Percentiles rank a stretch among this genome's conserved stretches.
These are phyloP conservation scores for Tetrapisispora iriomotensis DNA, from an alignment of 805 yeast species.

Conservation along the genomic window DNA sequence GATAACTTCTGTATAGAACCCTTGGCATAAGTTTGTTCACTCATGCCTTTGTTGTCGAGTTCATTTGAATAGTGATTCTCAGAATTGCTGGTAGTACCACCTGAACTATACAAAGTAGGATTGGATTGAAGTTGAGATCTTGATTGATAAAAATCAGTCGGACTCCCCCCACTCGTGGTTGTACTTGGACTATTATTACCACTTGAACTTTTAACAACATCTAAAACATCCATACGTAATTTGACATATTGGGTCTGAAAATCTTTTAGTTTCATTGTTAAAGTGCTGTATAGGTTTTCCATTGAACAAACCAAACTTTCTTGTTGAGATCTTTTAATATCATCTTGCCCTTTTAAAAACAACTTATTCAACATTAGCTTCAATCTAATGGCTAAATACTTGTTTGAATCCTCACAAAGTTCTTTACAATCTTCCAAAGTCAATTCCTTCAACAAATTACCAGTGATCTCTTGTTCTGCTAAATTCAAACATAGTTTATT, in stretches of 20 bases:
- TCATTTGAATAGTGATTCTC: background rate
- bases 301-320: constrained; percentile 26
- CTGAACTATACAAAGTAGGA: background rate
- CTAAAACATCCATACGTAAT: constrained; percentile 24
- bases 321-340: constrained; percentile 17
- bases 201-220: constrained; percentile 16
- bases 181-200: background rate
- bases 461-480: constrained; percentile 29
- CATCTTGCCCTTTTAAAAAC: constrained; percentile 19
- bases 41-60: background rate
- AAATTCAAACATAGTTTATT: constrained; percentile 11
- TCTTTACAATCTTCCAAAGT: constrained; percentile 65
- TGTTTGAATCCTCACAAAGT: constrained; percentile 43
- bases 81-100: background rate
- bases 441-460: constrained; percentile 60
- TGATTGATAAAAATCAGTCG: background rate
- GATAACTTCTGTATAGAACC: background rate
- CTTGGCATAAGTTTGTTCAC: background rate
- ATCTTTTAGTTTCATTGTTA: constrained; percentile 22
- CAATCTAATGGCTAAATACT: constrained; percentile 49
- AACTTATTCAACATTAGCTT: constrained; percentile 52
- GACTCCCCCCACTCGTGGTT: background rate
- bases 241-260: constrained; percentile 25
- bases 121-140: background rate
- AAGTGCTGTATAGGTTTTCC: constrained; percentile 19